Evolutionary conservation across 2,329 filamentous ascomycete genomes (phyloP).

Genomic region (Fusarium zealandicum): DNA sequence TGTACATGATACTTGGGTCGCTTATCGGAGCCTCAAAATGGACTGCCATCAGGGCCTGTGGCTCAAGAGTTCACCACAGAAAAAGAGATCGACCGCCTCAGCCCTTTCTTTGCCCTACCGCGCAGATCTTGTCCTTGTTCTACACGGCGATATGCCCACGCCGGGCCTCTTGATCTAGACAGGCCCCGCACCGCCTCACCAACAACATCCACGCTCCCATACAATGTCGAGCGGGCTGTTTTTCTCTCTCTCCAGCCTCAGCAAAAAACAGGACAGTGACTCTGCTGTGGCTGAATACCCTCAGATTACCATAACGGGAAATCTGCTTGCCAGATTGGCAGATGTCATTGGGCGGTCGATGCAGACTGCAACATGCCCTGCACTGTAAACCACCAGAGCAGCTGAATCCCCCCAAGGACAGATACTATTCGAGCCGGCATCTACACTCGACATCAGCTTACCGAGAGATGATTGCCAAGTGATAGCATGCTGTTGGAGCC

Average conservation of each 20-base stretch:
- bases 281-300: conserved; percentile 26
- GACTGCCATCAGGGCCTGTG: conserved; percentile 7
- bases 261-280: conserved; percentile 9
- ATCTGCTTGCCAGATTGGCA: conserved; percentile 14
- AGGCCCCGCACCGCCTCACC: conserved; percentile 14
- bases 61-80: background rate
- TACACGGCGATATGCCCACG: conserved; percentile 24
- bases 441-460: too few relatives aligned
- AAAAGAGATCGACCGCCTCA: conserved; percentile 19
- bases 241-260: conserved; percentile 18
- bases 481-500: background rate
- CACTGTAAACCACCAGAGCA: conserved; percentile 3
- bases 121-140: conserved; percentile 23
- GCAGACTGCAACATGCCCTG: conserved; percentile 18
- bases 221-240: too few relatives aligned
- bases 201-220: background rate
- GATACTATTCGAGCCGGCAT: too few relatives aligned
- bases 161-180: conserved; percentile 2
- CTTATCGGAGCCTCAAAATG: conserved; percentile 11
- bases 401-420: background rate
- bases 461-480: too few relatives aligned
- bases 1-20: background rate
- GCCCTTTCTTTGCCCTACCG: conserved; percentile 9
- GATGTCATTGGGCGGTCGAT: conserved; percentile 33
- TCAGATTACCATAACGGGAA: conserved; percentile 39